A percentile compares a stretch with the other conserved stretches of the same genome.
Conservation (phyloP, 2,329 filamentous ascomycete species). For the Diaporthe eres region DNA sequence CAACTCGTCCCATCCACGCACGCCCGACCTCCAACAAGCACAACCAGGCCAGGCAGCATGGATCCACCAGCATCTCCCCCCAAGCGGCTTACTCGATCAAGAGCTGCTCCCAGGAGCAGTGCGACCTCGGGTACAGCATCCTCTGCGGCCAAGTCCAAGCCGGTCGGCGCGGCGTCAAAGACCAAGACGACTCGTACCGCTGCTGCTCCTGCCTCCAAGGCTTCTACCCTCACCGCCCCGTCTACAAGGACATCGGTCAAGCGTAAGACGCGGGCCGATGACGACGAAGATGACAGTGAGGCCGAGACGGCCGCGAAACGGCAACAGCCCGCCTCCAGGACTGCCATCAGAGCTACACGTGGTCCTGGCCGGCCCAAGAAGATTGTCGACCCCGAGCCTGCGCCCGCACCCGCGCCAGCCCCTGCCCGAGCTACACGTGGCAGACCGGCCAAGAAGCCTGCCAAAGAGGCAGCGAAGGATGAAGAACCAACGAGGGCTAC, state of each 20-base stretch:
- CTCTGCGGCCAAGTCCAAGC: slow-evolving; percentile 48
- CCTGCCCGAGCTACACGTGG: slow-evolving; percentile 46
- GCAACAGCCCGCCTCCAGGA: slow-evolving; percentile 44
- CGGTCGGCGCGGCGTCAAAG: slow-evolving; percentile 59
- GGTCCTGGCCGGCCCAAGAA: slow-evolving; percentile 63
- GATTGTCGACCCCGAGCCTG: slow-evolving; percentile 45
- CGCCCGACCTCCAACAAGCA: slow-evolving; percentile 1
- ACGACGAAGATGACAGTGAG: slow-evolving; percentile 64
- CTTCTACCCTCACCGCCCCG: slow-evolving; percentile 48
- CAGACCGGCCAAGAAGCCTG: slow-evolving; percentile 51
- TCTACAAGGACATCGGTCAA: slow-evolving; percentile 54
- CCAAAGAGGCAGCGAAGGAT: slow-evolving; percentile 45
- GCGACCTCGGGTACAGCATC: slow-evolving; percentile 36
- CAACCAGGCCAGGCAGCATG: slow-evolving; percentile 42
- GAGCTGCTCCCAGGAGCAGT: slow-evolving; percentile 59
- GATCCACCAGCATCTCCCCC: slow-evolving; percentile 46
- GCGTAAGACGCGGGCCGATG: slow-evolving; percentile 69
- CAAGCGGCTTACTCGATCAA: slow-evolving; percentile 51
- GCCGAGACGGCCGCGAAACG: slow-evolving; percentile 52
- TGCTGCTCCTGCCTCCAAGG: slow-evolving; percentile 51
- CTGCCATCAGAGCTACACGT: slow-evolving; percentile 58
- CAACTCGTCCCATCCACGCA: not conserved
- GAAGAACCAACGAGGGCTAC: slow-evolving; percentile 47
- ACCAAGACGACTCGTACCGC: slow-evolving; percentile 56
- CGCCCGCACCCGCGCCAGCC: slow-evolving; percentile 44